These are phyloP conservation scores for Hevea brasiliensis DNA, from an alignment of 345 rosid species.

Conservation along the genomic window DNA sequence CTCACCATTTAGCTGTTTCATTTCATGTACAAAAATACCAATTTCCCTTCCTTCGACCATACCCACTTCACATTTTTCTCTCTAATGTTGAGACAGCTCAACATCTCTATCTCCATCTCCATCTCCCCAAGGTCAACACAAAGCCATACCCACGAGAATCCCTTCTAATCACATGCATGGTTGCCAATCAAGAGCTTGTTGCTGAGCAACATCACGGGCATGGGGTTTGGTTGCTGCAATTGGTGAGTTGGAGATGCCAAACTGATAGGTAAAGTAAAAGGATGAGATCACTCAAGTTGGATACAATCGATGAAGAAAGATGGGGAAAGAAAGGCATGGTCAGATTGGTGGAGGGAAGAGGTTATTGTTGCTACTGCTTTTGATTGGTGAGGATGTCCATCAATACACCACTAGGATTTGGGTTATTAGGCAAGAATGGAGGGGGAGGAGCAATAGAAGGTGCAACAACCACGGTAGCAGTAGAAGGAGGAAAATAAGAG, in stretches of 20 bases:
- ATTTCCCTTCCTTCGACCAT: too few species aligned
- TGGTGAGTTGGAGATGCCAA: slow-evolving; percentile 31
- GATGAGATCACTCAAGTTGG: slow-evolving; percentile 19
- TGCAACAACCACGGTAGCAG: slow-evolving; percentile 9
- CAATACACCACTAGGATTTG: slow-evolving; percentile 19
- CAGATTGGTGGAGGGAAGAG: slow-evolving; percentile 22
- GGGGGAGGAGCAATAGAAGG: slow-evolving; percentile 14
- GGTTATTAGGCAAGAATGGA: slow-evolving; percentile 4
- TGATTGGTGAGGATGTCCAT: slow-evolving; percentile 31
- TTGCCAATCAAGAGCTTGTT: too few species aligned
- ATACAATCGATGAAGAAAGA: slow-evolving; percentile 17
- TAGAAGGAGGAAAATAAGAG: slow-evolving; percentile 23
- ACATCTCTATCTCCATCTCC: too few species aligned
- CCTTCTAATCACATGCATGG: too few species aligned
- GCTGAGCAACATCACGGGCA: slow-evolving; percentile 42
- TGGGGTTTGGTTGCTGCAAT: slow-evolving; percentile 31
- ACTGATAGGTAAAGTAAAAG: slow-evolving; percentile 32
- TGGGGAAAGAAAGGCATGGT: slow-evolving; percentile 19
- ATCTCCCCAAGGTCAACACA: too few species aligned
- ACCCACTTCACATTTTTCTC: too few species aligned
- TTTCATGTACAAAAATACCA: too few species aligned
- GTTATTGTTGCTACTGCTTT: slow-evolving; percentile 22
- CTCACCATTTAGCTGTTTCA: too few species aligned
- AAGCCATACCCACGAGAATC: too few species aligned
- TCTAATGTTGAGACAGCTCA: too few species aligned